Evolutionary conservation across 208 protist species (phyloP).

Genomic region (Leishmania arabica): DNA sequence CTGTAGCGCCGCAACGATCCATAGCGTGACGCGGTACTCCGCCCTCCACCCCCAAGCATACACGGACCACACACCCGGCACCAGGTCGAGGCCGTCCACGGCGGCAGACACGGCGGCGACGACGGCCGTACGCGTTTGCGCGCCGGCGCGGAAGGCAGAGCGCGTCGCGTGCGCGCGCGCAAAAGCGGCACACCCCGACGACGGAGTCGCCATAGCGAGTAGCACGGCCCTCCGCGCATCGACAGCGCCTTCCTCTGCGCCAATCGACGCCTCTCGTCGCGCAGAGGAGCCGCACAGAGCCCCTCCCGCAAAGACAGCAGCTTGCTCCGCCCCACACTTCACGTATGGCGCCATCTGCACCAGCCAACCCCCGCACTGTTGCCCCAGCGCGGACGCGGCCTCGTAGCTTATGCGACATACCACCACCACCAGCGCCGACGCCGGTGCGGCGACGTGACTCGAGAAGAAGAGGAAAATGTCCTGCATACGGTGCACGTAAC

Average conservation of each 20-base stretch:
- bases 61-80: slow-evolving; percentile 63
- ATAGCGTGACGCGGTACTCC: slow-evolving; percentile 48
- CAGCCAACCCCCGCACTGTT: slow-evolving; percentile 3
- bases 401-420: background rate
- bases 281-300: slow-evolving; percentile 10
- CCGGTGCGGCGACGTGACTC: slow-evolving; percentile 1
- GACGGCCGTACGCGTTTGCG: slow-evolving; percentile 23
- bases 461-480: slow-evolving; percentile 6
- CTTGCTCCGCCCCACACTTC: slow-evolving; percentile 15
- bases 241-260: background rate
- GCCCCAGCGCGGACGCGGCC: background rate
- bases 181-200: slow-evolving; percentile 7
- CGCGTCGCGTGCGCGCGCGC: slow-evolving; percentile 2
- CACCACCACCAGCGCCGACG: background rate
- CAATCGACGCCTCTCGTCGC: background rate
- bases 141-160: slow-evolving; percentile 41
- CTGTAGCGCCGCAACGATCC: slow-evolving; percentile 16
- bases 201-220: background rate
- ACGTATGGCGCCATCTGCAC: slow-evolving; percentile 12
- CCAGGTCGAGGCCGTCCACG: slow-evolving; percentile 56
- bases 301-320: slow-evolving; percentile 12
- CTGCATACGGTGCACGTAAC: slow-evolving; percentile 10
- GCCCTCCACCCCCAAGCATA: slow-evolving; percentile 43
- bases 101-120: slow-evolving; percentile 22
- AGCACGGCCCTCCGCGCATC: background rate